Evolutionary conservation across 441 rosid species (phyloP), one percentile per base, ranked within the genome.

Genomic region (Dalechampia spathulata): DNA sequence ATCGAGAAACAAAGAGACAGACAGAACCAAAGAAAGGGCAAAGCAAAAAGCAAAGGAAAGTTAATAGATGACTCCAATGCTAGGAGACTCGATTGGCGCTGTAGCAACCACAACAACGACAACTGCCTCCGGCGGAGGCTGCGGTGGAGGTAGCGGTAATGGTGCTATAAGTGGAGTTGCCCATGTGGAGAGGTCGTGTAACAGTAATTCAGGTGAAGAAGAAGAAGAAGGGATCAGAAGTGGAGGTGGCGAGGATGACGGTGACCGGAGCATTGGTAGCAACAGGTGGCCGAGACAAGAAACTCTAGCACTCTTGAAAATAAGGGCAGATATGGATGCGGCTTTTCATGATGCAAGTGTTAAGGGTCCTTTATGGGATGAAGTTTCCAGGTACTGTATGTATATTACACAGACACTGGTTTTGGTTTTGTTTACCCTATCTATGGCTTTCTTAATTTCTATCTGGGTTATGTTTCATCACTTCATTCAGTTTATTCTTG

Each of bases 281-380:
- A 87, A 79, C 74, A 4, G 91, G 66, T 84, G 91, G 91, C 91
- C 91, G 27, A 62, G 66, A 50, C 74, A 72, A 28, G 87, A 81
- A 64, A 77, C 91, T 26, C 15, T 81, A 56, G 79, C 87, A 55
- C 65, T 84, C 76, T 65, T 81, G 56, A 68, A 67, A 68, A 69
- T 81, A 67, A 75, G 91, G 82, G 72, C 83, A 22, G 83, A 77
- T 17, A 77, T 81, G 83, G 87, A 75, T 61, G 58, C 49, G 36
- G 69, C 73, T 17, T 84, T 84, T 49, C 65, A 66, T 59, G 85
- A 81, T 38, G 53, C 83, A 4, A 63, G 46, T 12, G 42, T 67
- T 26, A 81, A 81, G 59, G 79, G 74, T 63, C 87, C 80, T 56
- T 78, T 84, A 1, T 84, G 91, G 91, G 85, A 84, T 7, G 76